These are phyloP conservation scores for Trametes pubescens DNA, from an alignment of 1,284 basidiomycete genomes.

Conservation along the genomic window DNA sequence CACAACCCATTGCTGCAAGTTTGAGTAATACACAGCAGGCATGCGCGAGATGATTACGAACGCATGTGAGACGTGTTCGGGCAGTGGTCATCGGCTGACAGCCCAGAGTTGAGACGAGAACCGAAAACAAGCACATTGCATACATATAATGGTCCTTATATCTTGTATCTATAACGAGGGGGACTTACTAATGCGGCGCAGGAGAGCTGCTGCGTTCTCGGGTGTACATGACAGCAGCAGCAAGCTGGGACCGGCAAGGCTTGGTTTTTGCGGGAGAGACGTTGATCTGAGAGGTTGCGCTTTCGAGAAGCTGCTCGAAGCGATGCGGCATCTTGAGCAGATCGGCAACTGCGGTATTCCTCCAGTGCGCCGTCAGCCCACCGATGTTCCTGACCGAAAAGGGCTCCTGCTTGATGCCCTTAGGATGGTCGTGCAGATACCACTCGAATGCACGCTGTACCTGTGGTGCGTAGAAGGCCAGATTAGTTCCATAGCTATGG, in stretches of 20 bases:
- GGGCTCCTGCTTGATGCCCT: background rate
- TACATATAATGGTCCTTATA: background rate
- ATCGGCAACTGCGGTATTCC: background rate
- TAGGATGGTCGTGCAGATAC: background rate
- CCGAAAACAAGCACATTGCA: background rate
- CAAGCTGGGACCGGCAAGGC: background rate
- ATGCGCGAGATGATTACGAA: too few relatives aligned
- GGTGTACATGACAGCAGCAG: background rate
- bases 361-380: background rate
- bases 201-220: slow-evolving; percentile 5
- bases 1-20: too few relatives aligned
- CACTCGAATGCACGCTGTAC: slow-evolving; percentile 2
- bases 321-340: slow-evolving; percentile 2
- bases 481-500: too few relatives aligned
- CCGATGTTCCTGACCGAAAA: background rate
- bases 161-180: background rate
- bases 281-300: background rate
- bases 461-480: background rate
- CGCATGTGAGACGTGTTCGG: too few relatives aligned
- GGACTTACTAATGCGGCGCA: background rate
- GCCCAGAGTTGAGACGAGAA: background rate
- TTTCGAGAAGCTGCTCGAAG: background rate
- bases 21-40: too few relatives aligned
- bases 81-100: too few relatives aligned
- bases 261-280: background rate